Percentiles rank a stretch among this genome's conserved stretches.
These are phyloP conservation scores for Sanguinoderma infundibulare DNA, from an alignment of 1,284 basidiomycete species.

Conservation along the genomic window DNA sequence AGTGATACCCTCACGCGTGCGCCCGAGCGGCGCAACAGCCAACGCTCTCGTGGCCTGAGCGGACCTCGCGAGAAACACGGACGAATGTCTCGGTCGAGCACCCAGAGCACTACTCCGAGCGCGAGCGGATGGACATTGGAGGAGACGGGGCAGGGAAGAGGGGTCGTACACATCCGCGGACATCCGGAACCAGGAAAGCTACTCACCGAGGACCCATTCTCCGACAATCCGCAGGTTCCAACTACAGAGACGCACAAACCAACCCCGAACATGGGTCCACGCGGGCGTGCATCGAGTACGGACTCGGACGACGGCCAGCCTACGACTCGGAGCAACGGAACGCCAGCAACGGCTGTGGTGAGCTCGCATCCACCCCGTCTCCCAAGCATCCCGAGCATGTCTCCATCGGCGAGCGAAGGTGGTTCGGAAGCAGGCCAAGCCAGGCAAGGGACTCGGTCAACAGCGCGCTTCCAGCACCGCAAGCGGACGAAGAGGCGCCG, in stretches of 20 bases:
- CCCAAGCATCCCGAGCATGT: slow-evolving; percentile 29
- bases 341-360: too few species aligned
- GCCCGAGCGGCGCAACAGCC: slow-evolving; percentile 17
- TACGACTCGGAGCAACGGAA: too few species aligned
- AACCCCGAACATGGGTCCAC: not conserved
- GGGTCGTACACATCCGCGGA: slow-evolving; percentile 23
- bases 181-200: not conserved
- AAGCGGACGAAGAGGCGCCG: slow-evolving; percentile 28
- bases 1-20: slow-evolving; percentile 22
- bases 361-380: slow-evolving; percentile 22
- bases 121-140: slow-evolving; percentile 26
- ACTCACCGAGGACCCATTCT: slow-evolving; percentile 11
- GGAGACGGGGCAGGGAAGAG: slow-evolving; percentile 24
- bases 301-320: too few species aligned
- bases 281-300: too few species aligned
- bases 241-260: not conserved
- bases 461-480: not conserved
- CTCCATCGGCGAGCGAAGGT: slow-evolving; percentile 7
- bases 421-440: not conserved
- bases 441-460: slow-evolving; percentile 1
- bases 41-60: not conserved
- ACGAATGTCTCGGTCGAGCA: slow-evolving; percentile 10
- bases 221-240: slow-evolving; percentile 17
- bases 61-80: not conserved
- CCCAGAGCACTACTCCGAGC: slow-evolving; percentile 31